Evolutionary conservation across 1,139 yeast genomes (phyloP).

Genomic region (Tardiomyces blankii): DNA sequence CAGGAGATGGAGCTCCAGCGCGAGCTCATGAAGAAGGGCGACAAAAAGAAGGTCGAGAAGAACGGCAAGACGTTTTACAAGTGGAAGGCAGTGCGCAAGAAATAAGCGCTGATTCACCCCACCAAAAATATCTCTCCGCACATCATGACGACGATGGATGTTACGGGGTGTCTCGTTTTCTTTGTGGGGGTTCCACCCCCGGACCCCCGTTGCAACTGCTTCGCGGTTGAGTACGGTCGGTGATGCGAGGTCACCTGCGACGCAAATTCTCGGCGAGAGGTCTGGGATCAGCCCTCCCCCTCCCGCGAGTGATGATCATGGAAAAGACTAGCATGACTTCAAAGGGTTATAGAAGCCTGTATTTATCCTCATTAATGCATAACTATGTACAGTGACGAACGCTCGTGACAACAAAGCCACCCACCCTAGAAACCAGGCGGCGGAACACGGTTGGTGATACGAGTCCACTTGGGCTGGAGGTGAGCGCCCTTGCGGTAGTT

Average conservation of each 20-base stretch:
- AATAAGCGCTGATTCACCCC: conserved; percentile 28
- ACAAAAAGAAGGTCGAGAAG: conserved; percentile 60
- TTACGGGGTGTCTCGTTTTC: too few relatives aligned
- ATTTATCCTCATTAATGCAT: too few relatives aligned
- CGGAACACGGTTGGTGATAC: conserved; percentile 64
- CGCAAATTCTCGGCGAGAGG: too few relatives aligned
- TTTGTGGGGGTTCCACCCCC: too few relatives aligned
- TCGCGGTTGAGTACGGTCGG: too few relatives aligned
- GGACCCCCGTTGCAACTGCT: too few relatives aligned
- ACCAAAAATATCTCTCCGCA: too few relatives aligned
- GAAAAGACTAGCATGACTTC: background rate
- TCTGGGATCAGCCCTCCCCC: too few relatives aligned
- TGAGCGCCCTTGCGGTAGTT: conserved; percentile 86
- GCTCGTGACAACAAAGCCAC: background rate
- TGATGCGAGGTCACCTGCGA: too few relatives aligned
- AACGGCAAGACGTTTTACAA: conserved; percentile 65
- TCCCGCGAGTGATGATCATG: too few relatives aligned
- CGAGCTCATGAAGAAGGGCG: conserved; percentile 85
- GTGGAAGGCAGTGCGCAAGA: conserved; percentile 81
- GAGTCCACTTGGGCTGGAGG: conserved; percentile 38
- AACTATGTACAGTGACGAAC: background rate
- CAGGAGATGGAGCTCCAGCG: conserved; percentile 44
- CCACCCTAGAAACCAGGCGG: conserved; percentile 58
- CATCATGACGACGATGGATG: conserved; percentile 3
- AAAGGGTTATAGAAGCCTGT: too few relatives aligned